Percentiles rank a stretch among this genome's conserved stretches.
phyloP scores from a whole-genome alignment of 1,139 yeast species.

The Sugiyamaella sp. region DNA sequence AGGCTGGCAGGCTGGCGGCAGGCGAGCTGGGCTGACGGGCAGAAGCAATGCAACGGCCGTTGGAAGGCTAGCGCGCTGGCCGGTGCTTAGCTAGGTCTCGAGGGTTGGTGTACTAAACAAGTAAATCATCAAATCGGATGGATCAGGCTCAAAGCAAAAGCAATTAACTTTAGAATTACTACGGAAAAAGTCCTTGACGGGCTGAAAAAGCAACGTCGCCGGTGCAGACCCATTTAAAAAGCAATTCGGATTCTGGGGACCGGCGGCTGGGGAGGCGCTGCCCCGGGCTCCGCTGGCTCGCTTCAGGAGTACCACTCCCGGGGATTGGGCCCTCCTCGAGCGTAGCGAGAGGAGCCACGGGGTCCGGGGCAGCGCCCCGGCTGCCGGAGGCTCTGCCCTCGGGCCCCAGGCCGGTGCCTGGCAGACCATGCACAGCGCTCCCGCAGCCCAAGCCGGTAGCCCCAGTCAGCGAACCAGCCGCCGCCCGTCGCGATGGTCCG shows the following conservation, averaged over 20 bases:
- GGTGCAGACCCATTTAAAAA: background rate
- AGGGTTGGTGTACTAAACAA: background rate
- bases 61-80: constrained; percentile 1
- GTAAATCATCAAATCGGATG: background rate
- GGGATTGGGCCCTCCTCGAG: background rate
- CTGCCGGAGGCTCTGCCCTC: background rate
- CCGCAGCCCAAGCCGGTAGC: too few species aligned
- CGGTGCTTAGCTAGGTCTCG: background rate
- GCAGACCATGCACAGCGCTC: too few species aligned
- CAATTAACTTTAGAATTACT: background rate
- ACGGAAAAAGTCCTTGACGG: background rate
- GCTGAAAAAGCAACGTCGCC: background rate
- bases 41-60: too few species aligned
- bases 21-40: too few species aligned
- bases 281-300: constrained; percentile 1
- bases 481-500: too few species aligned
- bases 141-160: background rate
- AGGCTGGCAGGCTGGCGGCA: too few species aligned
- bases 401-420: background rate
- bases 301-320: too few species aligned
- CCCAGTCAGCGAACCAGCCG: too few species aligned
- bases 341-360: background rate
- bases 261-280: constrained; percentile 1
- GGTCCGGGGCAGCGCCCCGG: constrained; percentile 2
- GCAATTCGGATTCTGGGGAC: too few species aligned